These are phyloP conservation scores for Dipodascopsis tothii DNA, from an alignment of 805 yeast genomes.

Conservation along the genomic window DNA sequence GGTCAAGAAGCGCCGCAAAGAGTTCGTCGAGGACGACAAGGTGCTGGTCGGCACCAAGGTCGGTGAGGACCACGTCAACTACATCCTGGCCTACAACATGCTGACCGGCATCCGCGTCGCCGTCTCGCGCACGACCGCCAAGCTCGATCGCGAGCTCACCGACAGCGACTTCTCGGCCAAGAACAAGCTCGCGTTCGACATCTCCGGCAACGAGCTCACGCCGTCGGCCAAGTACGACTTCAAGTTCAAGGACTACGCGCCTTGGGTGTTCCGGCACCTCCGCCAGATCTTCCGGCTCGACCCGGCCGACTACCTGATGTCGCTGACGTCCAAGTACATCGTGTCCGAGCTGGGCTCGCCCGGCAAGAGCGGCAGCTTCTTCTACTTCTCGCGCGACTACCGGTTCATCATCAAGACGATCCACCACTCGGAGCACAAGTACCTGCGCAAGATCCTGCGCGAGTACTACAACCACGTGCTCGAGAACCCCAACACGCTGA, in stretches of 20 bases:
- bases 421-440: conserved; percentile 85
- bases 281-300: conserved; percentile 76
- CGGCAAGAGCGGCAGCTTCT: conserved; percentile 93
- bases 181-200: conserved; percentile 78
- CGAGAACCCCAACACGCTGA: conserved; percentile 74
- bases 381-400: conserved; percentile 89
- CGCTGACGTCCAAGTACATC: conserved; percentile 87
- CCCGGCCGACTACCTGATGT: conserved; percentile 90
- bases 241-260: conserved; percentile 93
- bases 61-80: conserved; percentile 88
- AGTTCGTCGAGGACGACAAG: conserved; percentile 31
- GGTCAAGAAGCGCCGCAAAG: conserved; percentile 25
- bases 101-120: conserved; percentile 93
- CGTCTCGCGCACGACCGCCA: conserved; percentile 78
- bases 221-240: conserved; percentile 94
- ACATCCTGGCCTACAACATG: conserved; percentile 93
- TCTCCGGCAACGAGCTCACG: conserved; percentile 72
- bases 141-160: conserved; percentile 64
- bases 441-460: conserved; percentile 61
- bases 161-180: conserved; percentile 63
- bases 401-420: conserved; percentile 92
- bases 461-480: conserved; percentile 76
- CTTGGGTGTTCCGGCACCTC: conserved; percentile 84
- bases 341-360: conserved; percentile 90
- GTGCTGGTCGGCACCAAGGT: conserved; percentile 74